phyloP scores from a whole-genome alignment of 164 flowering plant genomes.

The Saururus chinensis region DNA sequence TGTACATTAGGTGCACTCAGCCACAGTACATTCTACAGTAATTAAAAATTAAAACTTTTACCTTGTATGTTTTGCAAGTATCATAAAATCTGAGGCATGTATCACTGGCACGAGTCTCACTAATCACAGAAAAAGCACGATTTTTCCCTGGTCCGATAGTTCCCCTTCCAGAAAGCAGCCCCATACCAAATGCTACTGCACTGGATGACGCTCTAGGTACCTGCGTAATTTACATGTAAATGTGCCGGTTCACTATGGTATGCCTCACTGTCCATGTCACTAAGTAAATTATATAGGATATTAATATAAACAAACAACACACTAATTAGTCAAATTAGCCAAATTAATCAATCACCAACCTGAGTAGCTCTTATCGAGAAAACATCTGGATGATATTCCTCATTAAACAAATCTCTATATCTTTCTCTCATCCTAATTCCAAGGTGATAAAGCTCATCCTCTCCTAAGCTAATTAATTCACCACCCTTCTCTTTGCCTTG shows the following conservation, averaged over 20 bases:
- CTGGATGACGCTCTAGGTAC: constrained; percentile 95
- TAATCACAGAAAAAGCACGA: constrained; percentile 80
- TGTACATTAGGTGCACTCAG: neutral
- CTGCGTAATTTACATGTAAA: constrained; percentile 20
- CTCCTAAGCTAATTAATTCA: constrained; percentile 63
- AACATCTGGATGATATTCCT: constrained; percentile 82
- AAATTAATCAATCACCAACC: constrained; percentile 20
- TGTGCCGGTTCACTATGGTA: neutral
- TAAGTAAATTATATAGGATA: no score
- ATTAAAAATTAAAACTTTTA: neutral
- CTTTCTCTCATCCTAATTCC: constrained; percentile 56
- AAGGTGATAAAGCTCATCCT: constrained; percentile 74
- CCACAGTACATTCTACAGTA: neutral
- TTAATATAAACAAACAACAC: no score
- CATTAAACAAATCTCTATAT: constrained; percentile 49
- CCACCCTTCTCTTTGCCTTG: constrained; percentile 76
- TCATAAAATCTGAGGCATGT: constrained; percentile 74
- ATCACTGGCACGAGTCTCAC: constrained; percentile 98
- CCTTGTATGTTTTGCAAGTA: constrained; percentile 85
- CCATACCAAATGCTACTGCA: constrained; percentile 99
- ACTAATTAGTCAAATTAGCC: neutral
- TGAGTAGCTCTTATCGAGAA: constrained; percentile 68
- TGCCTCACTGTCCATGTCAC: no score
- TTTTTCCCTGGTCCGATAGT: constrained; percentile 63
- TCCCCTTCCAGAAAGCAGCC: constrained; percentile 66